phyloP scores from a whole-genome alignment of 2,329 filamentous ascomycete species.

The Talaromyces pinophilus region DNA sequence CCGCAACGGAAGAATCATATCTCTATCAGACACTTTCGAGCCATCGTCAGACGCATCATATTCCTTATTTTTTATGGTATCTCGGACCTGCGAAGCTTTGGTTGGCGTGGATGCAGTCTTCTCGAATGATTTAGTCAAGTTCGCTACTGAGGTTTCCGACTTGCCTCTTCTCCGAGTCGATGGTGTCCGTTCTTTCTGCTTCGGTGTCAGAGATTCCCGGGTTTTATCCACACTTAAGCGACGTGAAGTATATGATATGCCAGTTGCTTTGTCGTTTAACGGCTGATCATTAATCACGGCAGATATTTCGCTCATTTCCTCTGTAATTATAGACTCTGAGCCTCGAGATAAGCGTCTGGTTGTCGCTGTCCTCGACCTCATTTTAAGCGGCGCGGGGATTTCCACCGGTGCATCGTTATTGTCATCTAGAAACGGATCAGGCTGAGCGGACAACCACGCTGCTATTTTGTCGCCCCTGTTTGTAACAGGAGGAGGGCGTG shows the following conservation, averaged over 20 bases:
- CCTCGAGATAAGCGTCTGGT: conserved; percentile 30
- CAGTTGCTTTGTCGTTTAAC: not conserved
- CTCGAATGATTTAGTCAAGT: not conserved
- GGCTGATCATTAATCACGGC: conserved; percentile 23
- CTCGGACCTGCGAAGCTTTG: conserved; percentile 6
- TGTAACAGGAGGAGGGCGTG: conserved; percentile 34
- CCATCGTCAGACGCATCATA: conserved; percentile 37
- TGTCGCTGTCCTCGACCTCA: conserved; percentile 42
- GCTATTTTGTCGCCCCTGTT: conserved; percentile 57
- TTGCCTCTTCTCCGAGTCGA: conserved; percentile 9
- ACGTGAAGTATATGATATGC: not conserved
- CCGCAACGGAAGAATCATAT: conserved; percentile 43
- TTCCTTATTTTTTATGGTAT: not conserved
- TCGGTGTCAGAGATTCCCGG: conserved; percentile 5
- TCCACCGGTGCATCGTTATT: conserved; percentile 44
- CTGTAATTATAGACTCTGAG: conserved; percentile 29
- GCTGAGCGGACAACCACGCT: conserved; percentile 61
- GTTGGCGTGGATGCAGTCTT: conserved; percentile 9
- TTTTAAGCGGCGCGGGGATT: conserved; percentile 45
- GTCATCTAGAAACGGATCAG: conserved; percentile 57
- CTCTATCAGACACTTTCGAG: conserved; percentile 41
- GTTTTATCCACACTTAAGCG: conserved; percentile 14
- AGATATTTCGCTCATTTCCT: conserved; percentile 27
- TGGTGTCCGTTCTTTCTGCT: conserved; percentile 11
- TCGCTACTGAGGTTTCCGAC: conserved; percentile 6